Evolutionary conservation across 805 yeast genomes (phyloP), one percentile per base, ranked within the genome.

Genomic region (Kazachstania africana): DNA sequence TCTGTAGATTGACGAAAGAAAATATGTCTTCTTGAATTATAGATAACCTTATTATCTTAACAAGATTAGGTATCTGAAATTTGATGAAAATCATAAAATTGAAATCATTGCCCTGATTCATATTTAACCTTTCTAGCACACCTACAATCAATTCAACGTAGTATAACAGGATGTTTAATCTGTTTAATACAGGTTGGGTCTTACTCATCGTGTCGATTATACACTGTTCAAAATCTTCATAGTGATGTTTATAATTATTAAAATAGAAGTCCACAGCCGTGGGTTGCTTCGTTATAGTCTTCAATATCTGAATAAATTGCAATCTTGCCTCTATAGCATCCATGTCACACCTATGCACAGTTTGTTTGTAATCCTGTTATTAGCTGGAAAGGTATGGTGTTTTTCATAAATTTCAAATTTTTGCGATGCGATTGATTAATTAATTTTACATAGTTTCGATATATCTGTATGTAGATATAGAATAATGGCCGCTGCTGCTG

Each of bases 301-400:
- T 67, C 33, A 87, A 62, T 27, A 75, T 69, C 43, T 75, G 81
- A 5, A 73, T 65, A 45, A 87, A 78, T 53, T 78, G 79, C 28
- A 83, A 59, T 36, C 88, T 68, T 4, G 87, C 85, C 47, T 83
- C 95, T 53, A 88, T 82, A 1, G 95, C 76, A 50, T 87, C 95
- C 94, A 87, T 83, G 12, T 6, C 10, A n/a, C n/a, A n/a, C n/a
- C n/a, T n/a, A n/a, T n/a, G n/a, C n/a, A n/a, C n/a, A n/a, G n/a
- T n/a, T n/a, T n/a, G n/a, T n/a, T n/a, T n/a, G n/a, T n/a, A n/a
- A n/a, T n/a, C n/a, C n/a, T n/a, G n/a, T n/a, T n/a, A n/a, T n/a
- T n/a, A n/a, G n/a, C n/a, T n/a, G n/a, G n/a, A n/a, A n/a, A n/a
- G n/a, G n/a, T n/a, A n/a, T n/a, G n/a, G n/a, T n/a, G n/a, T n/a